Evolutionary conservation across 164 flowering plant genomes (phyloP).

Genomic region (Macadamia tetraphylla): DNA sequence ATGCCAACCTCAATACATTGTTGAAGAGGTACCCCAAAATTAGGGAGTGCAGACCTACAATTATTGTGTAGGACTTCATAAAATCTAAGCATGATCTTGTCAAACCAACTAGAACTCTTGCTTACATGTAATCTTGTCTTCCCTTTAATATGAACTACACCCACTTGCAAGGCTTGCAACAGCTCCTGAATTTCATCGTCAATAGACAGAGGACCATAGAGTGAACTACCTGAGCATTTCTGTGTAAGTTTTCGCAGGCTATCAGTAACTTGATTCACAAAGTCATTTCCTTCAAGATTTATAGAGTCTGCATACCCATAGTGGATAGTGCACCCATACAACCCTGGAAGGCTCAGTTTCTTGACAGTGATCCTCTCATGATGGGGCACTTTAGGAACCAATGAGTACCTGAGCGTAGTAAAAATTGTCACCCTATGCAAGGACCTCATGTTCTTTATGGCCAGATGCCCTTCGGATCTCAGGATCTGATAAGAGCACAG

Average conservation of each 20-base stretch:
- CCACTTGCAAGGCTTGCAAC: constrained; percentile 44
- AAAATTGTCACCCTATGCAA: constrained; percentile 64
- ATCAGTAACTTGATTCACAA: constrained; percentile 43
- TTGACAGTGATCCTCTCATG: constrained; percentile 51
- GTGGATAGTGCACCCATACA: constrained; percentile 60
- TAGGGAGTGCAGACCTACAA: constrained; percentile 68
- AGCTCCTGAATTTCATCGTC: constrained; percentile 42
- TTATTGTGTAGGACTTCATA: constrained; percentile 68
- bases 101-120: constrained; percentile 48
- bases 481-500: constrained; percentile 42
- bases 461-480: constrained; percentile 69
- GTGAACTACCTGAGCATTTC: constrained; percentile 7
- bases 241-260: constrained; percentile 30
- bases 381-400: constrained; percentile 63
- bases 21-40: constrained; percentile 48
- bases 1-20: constrained; percentile 77
- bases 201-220: constrained; percentile 9
- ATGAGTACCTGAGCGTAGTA: constrained; percentile 53
- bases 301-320: constrained; percentile 72
- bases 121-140: constrained; percentile 64
- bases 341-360: constrained; percentile 45
- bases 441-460: constrained; percentile 62
- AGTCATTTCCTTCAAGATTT: constrained; percentile 47
- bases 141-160: constrained; percentile 68
- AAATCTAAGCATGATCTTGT: constrained; percentile 53